These are phyloP conservation scores for Allium cepa DNA, from an alignment of 106 monocot species.

Conservation along the genomic window DNA sequence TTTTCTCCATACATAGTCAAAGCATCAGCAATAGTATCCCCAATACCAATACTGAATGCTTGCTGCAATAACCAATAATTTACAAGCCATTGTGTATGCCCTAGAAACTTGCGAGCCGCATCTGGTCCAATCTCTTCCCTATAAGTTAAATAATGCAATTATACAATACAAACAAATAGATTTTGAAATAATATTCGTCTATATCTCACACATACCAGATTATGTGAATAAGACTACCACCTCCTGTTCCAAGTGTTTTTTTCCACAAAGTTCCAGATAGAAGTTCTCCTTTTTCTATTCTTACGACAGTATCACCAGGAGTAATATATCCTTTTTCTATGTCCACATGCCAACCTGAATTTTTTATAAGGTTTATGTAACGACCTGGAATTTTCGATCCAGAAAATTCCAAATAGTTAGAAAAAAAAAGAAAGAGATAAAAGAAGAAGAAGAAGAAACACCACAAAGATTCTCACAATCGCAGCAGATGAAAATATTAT, in stretches of 20 bases:
- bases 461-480: too few species aligned
- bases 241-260: slow-evolving; percentile 78
- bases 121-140: slow-evolving; percentile 99
- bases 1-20: slow-evolving; percentile 95
- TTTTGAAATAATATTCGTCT: too few species aligned
- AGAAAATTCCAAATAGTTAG: too few species aligned
- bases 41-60: slow-evolving; percentile 96
- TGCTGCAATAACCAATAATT: slow-evolving; percentile 98
- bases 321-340: slow-evolving; percentile 71
- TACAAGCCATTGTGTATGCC: slow-evolving; percentile 96
- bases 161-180: too few species aligned
- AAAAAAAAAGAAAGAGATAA: too few species aligned
- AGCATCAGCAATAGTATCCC: slow-evolving; percentile 96
- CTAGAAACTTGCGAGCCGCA: slow-evolving; percentile 95
- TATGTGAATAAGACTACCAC: slow-evolving; percentile 92
- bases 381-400: too few species aligned
- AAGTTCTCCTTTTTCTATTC: slow-evolving; percentile 92
- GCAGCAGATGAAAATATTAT: too few species aligned
- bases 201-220: slow-evolving; percentile 55
- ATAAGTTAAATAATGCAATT: not conserved
- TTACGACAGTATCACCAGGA: slow-evolving; percentile 87
- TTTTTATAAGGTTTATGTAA: slow-evolving; percentile 81
- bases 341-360: slow-evolving; percentile 81
- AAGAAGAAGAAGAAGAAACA: too few species aligned
- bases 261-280: slow-evolving; percentile 93